Evolutionary conservation across 352 stramenopile genomes (phyloP).

Genomic region (Globisporangium nagaii): DNA sequence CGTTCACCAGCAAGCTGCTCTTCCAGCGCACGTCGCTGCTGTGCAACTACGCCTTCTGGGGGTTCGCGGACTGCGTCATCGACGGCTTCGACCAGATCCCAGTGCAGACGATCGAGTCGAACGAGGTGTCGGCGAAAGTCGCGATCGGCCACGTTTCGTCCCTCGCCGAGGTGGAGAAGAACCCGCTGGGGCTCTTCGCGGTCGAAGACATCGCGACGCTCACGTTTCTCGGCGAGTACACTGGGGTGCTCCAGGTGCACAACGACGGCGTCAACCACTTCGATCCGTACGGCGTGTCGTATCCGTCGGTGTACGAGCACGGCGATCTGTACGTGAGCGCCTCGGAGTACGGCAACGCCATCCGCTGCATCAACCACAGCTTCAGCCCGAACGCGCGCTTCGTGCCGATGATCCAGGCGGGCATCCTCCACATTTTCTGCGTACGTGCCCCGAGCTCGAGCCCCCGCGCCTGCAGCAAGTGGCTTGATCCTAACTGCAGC

Average conservation of each 20-base stretch:
- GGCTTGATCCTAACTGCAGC: too few relatives aligned
- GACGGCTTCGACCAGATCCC: slow-evolving; percentile 47
- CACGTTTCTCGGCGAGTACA: slow-evolving; percentile 65
- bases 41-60: slow-evolving; percentile 75
- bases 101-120: slow-evolving; percentile 13
- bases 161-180: slow-evolving; percentile 39
- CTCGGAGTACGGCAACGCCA: slow-evolving; percentile 66
- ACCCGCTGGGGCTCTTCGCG: slow-evolving; percentile 61
- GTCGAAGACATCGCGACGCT: slow-evolving; percentile 30
- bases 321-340: slow-evolving; percentile 67
- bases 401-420: slow-evolving; percentile 53
- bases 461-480: not conserved
- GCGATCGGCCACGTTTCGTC: slow-evolving; percentile 44
- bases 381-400: slow-evolving; percentile 52
- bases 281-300: slow-evolving; percentile 66
- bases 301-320: slow-evolving; percentile 61
- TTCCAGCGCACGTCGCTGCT: slow-evolving; percentile 66
- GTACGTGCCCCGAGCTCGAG: slow-evolving; percentile 24
- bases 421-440: slow-evolving; percentile 73
- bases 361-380: slow-evolving; percentile 79
- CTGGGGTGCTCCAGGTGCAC: slow-evolving; percentile 55
- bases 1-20: slow-evolving; percentile 65
- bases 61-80: slow-evolving; percentile 44
- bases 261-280: slow-evolving; percentile 29
- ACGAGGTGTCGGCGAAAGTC: slow-evolving; percentile 39